A percentile compares a stretch with the other conserved stretches of the same genome.
Evolutionary conservation across 768 basidiomycete species (phyloP).

Genomic region (Tricholoma sp.): DNA sequence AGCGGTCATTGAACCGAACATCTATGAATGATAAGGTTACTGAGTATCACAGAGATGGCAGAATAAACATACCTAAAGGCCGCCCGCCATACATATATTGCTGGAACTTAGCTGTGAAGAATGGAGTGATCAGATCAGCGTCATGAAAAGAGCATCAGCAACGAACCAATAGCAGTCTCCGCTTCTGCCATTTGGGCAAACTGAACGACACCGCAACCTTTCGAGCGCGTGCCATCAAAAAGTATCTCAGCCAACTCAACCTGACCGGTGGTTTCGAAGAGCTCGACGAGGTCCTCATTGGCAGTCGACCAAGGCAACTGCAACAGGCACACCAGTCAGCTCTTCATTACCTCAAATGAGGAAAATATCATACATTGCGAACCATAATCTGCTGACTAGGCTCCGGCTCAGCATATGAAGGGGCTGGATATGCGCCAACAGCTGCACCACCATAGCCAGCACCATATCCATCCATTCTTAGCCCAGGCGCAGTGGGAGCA

Average conservation of each 20-base stretch:
- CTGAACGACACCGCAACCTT: conserved; percentile 95
- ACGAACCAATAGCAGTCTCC: conserved; percentile 86
- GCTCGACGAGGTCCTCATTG: conserved; percentile 95
- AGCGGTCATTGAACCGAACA: conserved; percentile 92
- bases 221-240: conserved; percentile 87
- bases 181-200: conserved; percentile 85
- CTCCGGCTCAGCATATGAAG: conserved; percentile 55
- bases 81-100: conserved; percentile 93
- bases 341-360: neutral
- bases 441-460: conserved; percentile 28
- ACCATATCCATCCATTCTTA: conserved; percentile 34
- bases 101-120: conserved; percentile 77
- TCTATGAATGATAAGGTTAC: conserved; percentile 37
- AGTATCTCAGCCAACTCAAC: conserved; percentile 94
- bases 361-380: conserved; percentile 65
- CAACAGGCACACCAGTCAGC: neutral
- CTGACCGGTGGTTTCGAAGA: conserved; percentile 96
- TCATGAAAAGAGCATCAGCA: neutral
- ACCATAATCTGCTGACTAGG: conserved; percentile 98
- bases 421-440: conserved; percentile 26
- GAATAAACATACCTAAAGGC: conserved; percentile 58
- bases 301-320: conserved; percentile 99
- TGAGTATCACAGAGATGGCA: neutral
- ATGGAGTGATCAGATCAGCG: neutral
- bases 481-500: conserved; percentile 34